phyloP scores from a whole-genome alignment of 2,329 filamentous ascomycete genomes.

The Diaporthe velutina region DNA sequence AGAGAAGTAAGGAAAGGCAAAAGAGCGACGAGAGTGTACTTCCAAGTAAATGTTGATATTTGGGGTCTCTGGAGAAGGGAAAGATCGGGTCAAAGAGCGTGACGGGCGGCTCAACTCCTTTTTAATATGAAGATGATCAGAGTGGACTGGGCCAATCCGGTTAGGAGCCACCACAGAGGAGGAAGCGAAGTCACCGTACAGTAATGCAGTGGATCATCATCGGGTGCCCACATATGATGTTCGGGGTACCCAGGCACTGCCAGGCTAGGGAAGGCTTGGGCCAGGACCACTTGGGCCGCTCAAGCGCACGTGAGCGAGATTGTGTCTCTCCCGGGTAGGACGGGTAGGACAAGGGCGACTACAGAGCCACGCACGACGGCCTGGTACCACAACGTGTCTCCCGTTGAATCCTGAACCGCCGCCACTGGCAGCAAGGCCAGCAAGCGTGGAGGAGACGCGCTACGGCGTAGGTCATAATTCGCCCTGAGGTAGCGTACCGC shows the following conservation, averaged over 20 bases:
- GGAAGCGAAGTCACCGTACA: slow-evolving; percentile 37
- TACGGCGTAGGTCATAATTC: neutral
- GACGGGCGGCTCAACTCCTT: slow-evolving; percentile 37
- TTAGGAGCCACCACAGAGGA: slow-evolving; percentile 22
- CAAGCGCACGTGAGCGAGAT: slow-evolving; percentile 23
- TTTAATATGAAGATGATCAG: slow-evolving; percentile 37
- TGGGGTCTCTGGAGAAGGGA: slow-evolving; percentile 17
- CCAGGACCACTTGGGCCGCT: slow-evolving; percentile 22
- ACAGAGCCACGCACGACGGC: neutral
- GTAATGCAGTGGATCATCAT: slow-evolving; percentile 35
- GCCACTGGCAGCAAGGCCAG: slow-evolving; percentile 12
- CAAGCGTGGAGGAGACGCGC: neutral
- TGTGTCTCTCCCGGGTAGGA: slow-evolving; percentile 20
- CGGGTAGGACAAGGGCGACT: neutral
- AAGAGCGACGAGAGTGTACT: slow-evolving; percentile 32
- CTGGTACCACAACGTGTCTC: neutral
- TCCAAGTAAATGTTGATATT: slow-evolving; percentile 30
- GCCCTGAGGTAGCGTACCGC: neutral
- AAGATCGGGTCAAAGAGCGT: slow-evolving; percentile 20
- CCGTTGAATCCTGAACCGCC: neutral
- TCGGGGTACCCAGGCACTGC: slow-evolving; percentile 19
- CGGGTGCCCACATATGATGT: slow-evolving; percentile 35
- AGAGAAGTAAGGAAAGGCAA: slow-evolving; percentile 31
- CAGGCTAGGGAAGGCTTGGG: slow-evolving; percentile 24
- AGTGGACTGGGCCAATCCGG: slow-evolving; percentile 33